Percentiles rank a stretch among this genome's conserved stretches.
Evolutionary conservation across 2,329 filamentous ascomycete species (phyloP).

Genomic region (Ophidiomyces ophidiicola): DNA sequence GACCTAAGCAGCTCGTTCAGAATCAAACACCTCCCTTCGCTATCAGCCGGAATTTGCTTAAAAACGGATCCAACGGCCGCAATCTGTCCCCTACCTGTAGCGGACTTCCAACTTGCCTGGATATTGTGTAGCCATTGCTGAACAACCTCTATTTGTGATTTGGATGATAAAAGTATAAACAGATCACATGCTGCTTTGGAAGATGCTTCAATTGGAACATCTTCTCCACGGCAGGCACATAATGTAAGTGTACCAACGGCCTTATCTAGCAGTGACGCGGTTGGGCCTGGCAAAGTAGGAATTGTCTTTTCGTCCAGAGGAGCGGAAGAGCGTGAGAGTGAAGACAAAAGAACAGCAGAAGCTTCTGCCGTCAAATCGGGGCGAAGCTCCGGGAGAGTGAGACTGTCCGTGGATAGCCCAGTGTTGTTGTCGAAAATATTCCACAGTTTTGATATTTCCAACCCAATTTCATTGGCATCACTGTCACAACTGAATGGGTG

Average conservation of each 20-base stretch:
- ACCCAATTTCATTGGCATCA: constrained; percentile 20
- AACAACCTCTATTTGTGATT: constrained; percentile 26
- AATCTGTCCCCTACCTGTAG: constrained; percentile 34
- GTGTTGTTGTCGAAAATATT: constrained; percentile 26
- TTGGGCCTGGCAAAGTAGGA: constrained; percentile 14
- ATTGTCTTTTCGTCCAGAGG: constrained; percentile 7
- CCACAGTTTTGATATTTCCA: constrained; percentile 26
- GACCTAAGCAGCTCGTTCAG: constrained; percentile 26
- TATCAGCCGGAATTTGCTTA: constrained; percentile 21
- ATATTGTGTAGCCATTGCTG: constrained; percentile 32
- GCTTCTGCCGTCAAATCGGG: constrained; percentile 35
- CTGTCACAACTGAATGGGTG: constrained; percentile 18
- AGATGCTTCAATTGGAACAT: constrained; percentile 30
- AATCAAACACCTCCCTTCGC: constrained; percentile 21
- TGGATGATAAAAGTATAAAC: constrained; percentile 26
- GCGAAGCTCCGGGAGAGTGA: constrained; percentile 29
- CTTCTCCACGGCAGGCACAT: constrained; percentile 31
- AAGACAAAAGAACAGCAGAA: constrained; percentile 28
- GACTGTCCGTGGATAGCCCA: constrained; percentile 27
- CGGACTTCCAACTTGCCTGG: constrained; percentile 25
- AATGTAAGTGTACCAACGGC: constrained; percentile 27
- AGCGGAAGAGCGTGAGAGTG: constrained; percentile 24
- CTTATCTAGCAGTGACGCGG: constrained; percentile 20
- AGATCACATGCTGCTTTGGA: constrained; percentile 31
- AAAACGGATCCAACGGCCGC: constrained; percentile 32